Percentiles rank a stretch among this genome's conserved stretches.
Evolutionary conservation across 345 rosid genomes (phyloP).

Genomic region (Corymbia maculata): DNA sequence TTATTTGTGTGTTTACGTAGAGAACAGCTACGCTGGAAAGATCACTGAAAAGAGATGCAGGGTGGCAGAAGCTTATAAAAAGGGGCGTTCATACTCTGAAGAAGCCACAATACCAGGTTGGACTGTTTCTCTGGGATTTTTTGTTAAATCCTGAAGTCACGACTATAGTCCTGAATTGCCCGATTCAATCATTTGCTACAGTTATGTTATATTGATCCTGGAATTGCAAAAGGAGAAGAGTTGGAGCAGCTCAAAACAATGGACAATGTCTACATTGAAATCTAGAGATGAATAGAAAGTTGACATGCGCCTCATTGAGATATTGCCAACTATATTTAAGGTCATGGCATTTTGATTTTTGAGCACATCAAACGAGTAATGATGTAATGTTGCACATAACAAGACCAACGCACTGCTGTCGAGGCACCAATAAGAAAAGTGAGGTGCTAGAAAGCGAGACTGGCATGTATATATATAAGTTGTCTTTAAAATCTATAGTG

Average conservation of each 20-base stretch:
- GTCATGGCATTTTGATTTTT: not conserved
- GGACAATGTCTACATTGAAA: constrained; percentile 37
- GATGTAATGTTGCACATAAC: not conserved
- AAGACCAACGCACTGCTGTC: not conserved
- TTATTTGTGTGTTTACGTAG: constrained; percentile 16
- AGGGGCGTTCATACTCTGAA: constrained; percentile 68
- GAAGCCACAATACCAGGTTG: constrained; percentile 70
- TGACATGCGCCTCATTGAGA: not conserved
- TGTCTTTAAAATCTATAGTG: not conserved
- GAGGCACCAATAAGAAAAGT: not conserved
- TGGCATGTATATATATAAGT: not conserved
- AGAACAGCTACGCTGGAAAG: constrained; percentile 44
- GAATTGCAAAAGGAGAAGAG: constrained; percentile 57
- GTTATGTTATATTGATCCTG: constrained; percentile 66
- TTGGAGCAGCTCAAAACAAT: constrained; percentile 66
- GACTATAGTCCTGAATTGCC: not conserved
- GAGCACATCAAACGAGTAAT: not conserved
- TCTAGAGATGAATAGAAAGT: constrained; percentile 15
- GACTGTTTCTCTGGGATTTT: not conserved
- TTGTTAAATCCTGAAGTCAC: not conserved
- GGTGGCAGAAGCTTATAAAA: constrained; percentile 63
- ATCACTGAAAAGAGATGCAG: constrained; percentile 39
- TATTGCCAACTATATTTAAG: not conserved
- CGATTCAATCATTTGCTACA: constrained; percentile 8
- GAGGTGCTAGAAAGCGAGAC: not conserved